Conservation (phyloP, 2,329 filamentous ascomycete species). For the Ophiostoma sp. region DNA sequence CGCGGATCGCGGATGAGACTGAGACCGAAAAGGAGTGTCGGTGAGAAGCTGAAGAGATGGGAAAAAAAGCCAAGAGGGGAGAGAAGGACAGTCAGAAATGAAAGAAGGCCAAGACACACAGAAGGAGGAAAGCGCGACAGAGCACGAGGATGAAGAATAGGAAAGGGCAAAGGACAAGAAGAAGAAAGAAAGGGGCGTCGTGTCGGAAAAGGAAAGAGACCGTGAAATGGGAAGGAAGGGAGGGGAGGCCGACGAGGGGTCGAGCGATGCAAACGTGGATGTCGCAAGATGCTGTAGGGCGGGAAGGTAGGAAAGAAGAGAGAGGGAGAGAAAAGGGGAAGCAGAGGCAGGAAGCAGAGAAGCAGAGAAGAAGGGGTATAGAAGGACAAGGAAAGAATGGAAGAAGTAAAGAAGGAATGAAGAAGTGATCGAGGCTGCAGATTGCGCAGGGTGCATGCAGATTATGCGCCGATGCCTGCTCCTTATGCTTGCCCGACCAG, state of each 20-base stretch:
- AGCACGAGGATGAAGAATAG: conserved; percentile 5
- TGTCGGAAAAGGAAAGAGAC: conserved; percentile 11
- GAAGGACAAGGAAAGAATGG: neutral
- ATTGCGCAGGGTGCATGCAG: conserved; percentile 3
- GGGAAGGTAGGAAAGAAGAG: neutral
- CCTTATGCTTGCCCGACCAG: neutral
- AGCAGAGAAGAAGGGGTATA: neutral
- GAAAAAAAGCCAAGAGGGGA: neutral
- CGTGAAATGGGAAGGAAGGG: conserved; percentile 9
- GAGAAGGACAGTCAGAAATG: neutral
- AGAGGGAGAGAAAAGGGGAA: no score
- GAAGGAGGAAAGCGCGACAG: neutral
- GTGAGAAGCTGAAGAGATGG: neutral
- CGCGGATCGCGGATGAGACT: neutral
- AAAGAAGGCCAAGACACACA: neutral
- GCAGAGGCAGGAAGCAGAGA: neutral
- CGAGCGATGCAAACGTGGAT: neutral
- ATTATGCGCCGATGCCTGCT: neutral
- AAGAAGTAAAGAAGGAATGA: neutral
- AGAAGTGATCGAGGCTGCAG: conserved; percentile 1
- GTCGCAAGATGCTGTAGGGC: neutral
- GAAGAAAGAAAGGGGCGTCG: neutral
- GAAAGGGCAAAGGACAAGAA: neutral
- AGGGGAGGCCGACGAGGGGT: conserved; percentile 6
- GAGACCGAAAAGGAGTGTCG: neutral